Base-by-base conservation (phyloP, 371 early-diverging fungal genomes). In the Lichtheimia ramosa region DNA sequence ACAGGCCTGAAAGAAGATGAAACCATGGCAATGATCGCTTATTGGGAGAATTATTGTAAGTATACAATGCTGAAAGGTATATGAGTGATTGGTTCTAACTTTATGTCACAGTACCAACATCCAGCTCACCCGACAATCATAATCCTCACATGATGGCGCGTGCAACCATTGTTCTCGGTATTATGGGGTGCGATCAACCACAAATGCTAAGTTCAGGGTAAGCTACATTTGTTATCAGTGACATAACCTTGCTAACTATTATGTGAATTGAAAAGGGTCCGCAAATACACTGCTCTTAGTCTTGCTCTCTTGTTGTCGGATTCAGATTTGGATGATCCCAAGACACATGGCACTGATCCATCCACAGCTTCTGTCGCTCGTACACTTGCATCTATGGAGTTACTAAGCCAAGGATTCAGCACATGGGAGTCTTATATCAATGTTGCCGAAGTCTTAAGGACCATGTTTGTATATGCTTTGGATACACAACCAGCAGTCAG, bases 371-470 rank as follows among this genome's bases (percentile, higher is more conserved):
- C 79, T 14, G 64, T 86, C 43, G 83, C 89, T 46, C 83, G 89
- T 15, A 70, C 86, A 27, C 67, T 88, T 0, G 90, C 93, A 2
- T 76, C 80, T 3, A 85, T 92, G 61, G 93, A 93, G 57, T 58
- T 95, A 4, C 61, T 93, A 5, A 88, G 91, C 3, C 82, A 85
- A 56, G 95, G 93, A 0, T 93, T 92, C 64, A 58, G 81, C 21
- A 79, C 82, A 0, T 93, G 93, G 93, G 92, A 93, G 52, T 82
- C 88, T 0, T 89, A 87, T 59, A 72, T 92, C 43, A 88, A 92
- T 60, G 86, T 88, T 0, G 74, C 89, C 3, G 83, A 82, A 3
- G 84, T 93, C 3, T 65, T 95, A 3, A 77, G 88, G 0, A 84
- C 86, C 0, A 59, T 95, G 2, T 87, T 92, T 56, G 58, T 65